A percentile compares a stretch with the other conserved stretches of the same genome.
Conservation (phyloP, 2,329 filamentous ascomycete genomes). For the Colletotrichum camelliae region DNA sequence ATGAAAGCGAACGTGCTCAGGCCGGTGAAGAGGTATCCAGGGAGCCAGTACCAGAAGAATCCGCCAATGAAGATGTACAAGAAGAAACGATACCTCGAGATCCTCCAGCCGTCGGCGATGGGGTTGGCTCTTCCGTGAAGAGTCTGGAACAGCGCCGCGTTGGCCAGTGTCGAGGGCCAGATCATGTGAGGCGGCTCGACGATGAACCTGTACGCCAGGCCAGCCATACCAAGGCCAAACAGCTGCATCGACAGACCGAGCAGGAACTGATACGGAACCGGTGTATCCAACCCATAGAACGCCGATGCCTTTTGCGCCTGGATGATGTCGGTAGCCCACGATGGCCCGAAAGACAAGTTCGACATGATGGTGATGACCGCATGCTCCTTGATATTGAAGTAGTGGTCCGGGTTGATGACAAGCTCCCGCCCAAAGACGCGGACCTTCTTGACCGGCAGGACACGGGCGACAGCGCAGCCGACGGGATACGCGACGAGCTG, state of each 20-base stretch:
- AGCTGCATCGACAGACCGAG: conserved; percentile 51
- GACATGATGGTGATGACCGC: conserved; percentile 58
- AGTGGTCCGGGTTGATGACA: conserved; percentile 49
- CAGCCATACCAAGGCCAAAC: conserved; percentile 54
- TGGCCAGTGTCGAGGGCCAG: conserved; percentile 52
- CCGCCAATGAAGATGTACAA: conserved; percentile 40
- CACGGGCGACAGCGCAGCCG: conserved; percentile 36
- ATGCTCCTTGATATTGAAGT: conserved; percentile 59
- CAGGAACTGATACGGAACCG: conserved; percentile 48
- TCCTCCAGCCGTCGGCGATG: conserved; percentile 39
- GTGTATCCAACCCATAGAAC: conserved; percentile 42
- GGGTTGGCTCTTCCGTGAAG: conserved; percentile 44
- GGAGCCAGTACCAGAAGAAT: conserved; percentile 55
- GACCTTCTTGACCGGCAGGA: conserved; percentile 37
- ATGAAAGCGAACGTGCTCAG: conserved; percentile 51
- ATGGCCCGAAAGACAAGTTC: conserved; percentile 48
- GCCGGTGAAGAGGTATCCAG: conserved; percentile 48
- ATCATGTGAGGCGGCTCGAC: conserved; percentile 50
- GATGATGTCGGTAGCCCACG: conserved; percentile 49
- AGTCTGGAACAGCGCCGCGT: conserved; percentile 45
- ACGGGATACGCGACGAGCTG: conserved; percentile 41
- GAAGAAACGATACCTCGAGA: conserved; percentile 41
- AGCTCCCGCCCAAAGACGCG: conserved; percentile 36
- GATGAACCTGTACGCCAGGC: conserved; percentile 43
- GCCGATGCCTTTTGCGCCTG: conserved; percentile 49